phyloP scores from a whole-genome alignment of 225 moss, liverwort and hornwort species.

The Bryoerythrophyllum caledonicum region DNA sequence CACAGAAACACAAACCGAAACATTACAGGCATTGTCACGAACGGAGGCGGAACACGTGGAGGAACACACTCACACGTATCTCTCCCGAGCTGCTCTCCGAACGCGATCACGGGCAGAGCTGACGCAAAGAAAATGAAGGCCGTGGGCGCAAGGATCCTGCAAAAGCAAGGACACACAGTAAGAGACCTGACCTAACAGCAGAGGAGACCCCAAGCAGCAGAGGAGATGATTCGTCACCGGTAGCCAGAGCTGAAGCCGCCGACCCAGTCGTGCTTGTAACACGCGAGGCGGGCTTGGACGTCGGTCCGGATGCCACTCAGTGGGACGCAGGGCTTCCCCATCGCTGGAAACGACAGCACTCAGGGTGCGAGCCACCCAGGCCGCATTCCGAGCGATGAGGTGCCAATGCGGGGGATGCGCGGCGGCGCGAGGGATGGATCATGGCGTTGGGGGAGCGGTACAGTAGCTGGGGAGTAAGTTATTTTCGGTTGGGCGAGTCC shows the following conservation, averaged over 20 bases:
- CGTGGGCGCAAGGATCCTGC: constrained; percentile 66
- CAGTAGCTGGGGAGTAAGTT: neutral
- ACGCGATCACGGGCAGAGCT: constrained; percentile 70
- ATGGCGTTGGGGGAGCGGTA: too few relatives aligned
- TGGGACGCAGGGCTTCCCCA: constrained; percentile 31
- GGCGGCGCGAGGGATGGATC: too few relatives aligned
- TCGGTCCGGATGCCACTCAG: constrained; percentile 51
- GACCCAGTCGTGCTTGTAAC: constrained; percentile 62
- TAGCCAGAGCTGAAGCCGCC: constrained; percentile 56
- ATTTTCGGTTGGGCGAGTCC: neutral
- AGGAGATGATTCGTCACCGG: constrained; percentile 25
- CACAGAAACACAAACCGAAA: neutral
- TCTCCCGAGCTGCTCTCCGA: constrained; percentile 73
- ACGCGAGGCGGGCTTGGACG: constrained; percentile 46
- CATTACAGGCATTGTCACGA: too few relatives aligned
- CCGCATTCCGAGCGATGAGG: too few relatives aligned
- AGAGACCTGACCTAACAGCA: neutral
- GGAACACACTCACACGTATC: constrained; percentile 52
- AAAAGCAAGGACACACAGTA: neutral
- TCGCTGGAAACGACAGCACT: neutral
- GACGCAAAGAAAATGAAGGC: constrained; percentile 77
- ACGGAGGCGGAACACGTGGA: too few relatives aligned
- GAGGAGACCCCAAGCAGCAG: too few relatives aligned
- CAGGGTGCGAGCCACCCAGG: too few relatives aligned
- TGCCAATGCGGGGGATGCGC: too few relatives aligned